A percentile compares a stretch with the other conserved stretches of the same genome.
phyloP scores from a whole-genome alignment of 225 moss, liverwort and hornwort genomes.

The Antitrichia curtipendula region DNA sequence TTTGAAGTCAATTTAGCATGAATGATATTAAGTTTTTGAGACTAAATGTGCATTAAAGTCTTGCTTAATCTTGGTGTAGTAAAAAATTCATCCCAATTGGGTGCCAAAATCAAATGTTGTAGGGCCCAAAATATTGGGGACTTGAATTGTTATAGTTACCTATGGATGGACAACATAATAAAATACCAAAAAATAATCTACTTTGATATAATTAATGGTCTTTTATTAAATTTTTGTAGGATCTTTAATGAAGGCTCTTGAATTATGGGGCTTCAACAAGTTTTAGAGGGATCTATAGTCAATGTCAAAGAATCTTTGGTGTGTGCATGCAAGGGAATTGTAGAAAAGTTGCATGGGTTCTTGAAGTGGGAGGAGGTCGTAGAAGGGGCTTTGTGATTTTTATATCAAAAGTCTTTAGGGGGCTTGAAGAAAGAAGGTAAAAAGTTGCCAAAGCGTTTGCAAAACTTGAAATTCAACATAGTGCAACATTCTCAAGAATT shows the following conservation, averaged over 20 bases:
- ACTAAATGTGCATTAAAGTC: too few species aligned
- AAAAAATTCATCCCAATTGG: accelerated
- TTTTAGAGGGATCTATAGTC: too few species aligned
- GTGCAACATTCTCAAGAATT: not conserved
- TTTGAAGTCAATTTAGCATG: not conserved
- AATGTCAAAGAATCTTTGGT: too few species aligned
- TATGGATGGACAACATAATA: accelerated
- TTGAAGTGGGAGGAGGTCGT: not conserved
- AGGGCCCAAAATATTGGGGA: accelerated
- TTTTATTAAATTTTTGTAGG: accelerated
- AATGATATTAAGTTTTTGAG: not conserved
- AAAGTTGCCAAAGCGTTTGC: not conserved
- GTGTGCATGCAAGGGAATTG: accelerated
- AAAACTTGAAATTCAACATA: not conserved
- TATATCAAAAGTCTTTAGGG: not conserved
- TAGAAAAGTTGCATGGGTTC: accelerated
- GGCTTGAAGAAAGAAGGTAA: not conserved
- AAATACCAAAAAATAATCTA: too few species aligned
- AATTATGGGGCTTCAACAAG: not conserved
- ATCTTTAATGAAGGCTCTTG: accelerated
- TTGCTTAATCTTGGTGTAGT: not conserved
- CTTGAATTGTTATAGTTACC: not conserved
- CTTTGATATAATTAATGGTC: accelerated
- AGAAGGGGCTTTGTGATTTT: not conserved
- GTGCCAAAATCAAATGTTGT: accelerated